Conservation (phyloP, 768 basidiomycete genomes). For the Termitomyces titanicus region DNA sequence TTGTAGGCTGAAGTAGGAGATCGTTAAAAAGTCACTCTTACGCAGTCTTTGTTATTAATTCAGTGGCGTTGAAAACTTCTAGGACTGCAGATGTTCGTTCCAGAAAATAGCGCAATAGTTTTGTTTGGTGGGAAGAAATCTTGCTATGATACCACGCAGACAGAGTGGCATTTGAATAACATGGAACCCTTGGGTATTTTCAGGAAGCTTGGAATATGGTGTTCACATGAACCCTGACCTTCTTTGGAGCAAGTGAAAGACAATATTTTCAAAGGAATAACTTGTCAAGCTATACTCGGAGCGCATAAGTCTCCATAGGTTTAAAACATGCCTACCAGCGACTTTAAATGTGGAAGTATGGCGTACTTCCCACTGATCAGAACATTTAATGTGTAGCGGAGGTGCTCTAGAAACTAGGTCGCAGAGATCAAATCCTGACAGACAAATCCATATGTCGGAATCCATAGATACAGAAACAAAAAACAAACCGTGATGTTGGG, state of each 20-base stretch:
- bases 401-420: conserved; percentile 79
- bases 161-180: conserved; percentile 58
- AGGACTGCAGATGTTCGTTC: conserved; percentile 66
- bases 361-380: conserved; percentile 66
- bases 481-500: conserved; percentile 49
- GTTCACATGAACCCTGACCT: conserved; percentile 48
- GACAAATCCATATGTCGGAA: neutral
- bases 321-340: conserved; percentile 86
- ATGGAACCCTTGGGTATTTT: conserved; percentile 58
- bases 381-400: conserved; percentile 30
- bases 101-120: conserved; percentile 60
- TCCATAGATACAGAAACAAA: neutral
- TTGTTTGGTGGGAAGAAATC: conserved; percentile 49
- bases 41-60: conserved; percentile 89
- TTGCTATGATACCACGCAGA: conserved; percentile 66
- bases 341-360: conserved; percentile 83
- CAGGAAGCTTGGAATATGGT: neutral
- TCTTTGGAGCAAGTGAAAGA: conserved; percentile 71
- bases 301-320: conserved; percentile 90
- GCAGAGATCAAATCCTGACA: conserved; percentile 67
- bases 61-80: conserved; percentile 77
- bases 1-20: neutral
- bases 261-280: conserved; percentile 90
- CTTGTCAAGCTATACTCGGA: conserved; percentile 72
- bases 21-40: conserved; percentile 32